A percentile compares a stretch with the other conserved stretches of the same genome.
Conservation (phyloP, 2,329 filamentous ascomycete genomes). For the Clonostachys sp. region DNA sequence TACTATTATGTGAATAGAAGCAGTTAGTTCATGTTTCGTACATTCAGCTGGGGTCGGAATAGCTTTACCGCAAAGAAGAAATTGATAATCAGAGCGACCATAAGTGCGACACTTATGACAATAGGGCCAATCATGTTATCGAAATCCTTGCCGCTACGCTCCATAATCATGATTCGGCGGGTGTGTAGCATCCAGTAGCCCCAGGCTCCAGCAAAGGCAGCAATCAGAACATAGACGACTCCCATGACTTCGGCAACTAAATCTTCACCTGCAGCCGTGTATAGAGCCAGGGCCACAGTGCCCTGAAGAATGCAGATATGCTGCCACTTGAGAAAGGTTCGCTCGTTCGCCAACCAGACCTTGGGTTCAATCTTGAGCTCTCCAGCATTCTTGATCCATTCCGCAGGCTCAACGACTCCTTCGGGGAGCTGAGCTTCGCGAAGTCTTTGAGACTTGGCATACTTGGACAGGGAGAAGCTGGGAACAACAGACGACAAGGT, state of each 20-base stretch:
- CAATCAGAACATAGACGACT: constrained; percentile 77
- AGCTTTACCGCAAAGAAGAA: constrained; percentile 78
- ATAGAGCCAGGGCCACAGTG: constrained; percentile 76
- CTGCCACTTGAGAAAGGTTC: constrained; percentile 98
- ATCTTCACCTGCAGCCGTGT: constrained; percentile 81
- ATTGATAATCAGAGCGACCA: constrained; percentile 76
- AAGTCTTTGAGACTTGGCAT: constrained; percentile 54
- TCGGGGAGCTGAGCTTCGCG: constrained; percentile 61
- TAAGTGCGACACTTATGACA: constrained; percentile 74
- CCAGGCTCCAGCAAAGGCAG: constrained; percentile 80
- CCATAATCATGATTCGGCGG: constrained; percentile 72
- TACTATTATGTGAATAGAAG: constrained; percentile 13
- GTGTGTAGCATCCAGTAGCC: constrained; percentile 79
- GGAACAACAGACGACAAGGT: constrained; percentile 72
- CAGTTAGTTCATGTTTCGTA: not conserved
- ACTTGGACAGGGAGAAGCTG: constrained; percentile 76
- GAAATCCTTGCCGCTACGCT: constrained; percentile 87
- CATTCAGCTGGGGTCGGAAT: not conserved
- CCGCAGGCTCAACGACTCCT: constrained; percentile 78
- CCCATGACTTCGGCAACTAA: constrained; percentile 73
- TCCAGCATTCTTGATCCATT: constrained; percentile 93
- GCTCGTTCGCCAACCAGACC: constrained; percentile 97
- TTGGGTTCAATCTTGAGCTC: constrained; percentile 93
- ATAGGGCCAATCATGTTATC: constrained; percentile 84
- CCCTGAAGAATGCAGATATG: constrained; percentile 88